These are phyloP conservation scores for Coemansia sp. DNA, from an alignment of 192 early-diverging fungal species.

Conservation along the genomic window DNA sequence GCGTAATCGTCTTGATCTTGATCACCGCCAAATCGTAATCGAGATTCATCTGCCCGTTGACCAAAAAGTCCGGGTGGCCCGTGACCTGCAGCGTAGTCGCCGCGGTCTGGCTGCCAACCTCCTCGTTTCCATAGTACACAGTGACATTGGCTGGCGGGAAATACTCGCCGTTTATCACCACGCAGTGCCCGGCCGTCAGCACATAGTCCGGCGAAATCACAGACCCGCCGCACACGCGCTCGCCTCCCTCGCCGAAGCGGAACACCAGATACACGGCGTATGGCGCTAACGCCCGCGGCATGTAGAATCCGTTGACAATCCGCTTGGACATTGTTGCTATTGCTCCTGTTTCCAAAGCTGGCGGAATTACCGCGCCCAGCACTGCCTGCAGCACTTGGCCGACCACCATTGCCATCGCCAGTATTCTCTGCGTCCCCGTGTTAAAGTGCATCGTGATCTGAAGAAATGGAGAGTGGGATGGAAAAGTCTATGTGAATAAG, in stretches of 20 bases:
- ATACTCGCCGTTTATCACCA: constrained; percentile 4
- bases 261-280: constrained; percentile 3
- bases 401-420: neutral
- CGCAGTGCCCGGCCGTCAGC: constrained; percentile 32
- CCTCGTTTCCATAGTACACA: constrained; percentile 11
- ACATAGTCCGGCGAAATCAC: constrained; percentile 16
- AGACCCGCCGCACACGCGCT: constrained; percentile 23
- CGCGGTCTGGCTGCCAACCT: neutral
- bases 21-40: constrained; percentile 25
- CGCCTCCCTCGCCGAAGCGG: neutral
- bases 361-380: constrained; percentile 1
- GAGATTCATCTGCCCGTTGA: constrained; percentile 1
- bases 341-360: too few relatives aligned
- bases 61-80: constrained; percentile 15
- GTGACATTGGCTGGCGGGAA: constrained; percentile 16
- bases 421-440: neutral
- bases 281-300: constrained; percentile 8
- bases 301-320: constrained; percentile 16
- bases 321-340: constrained; percentile 7
- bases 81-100: constrained; percentile 1
- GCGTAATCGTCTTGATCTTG: constrained; percentile 1
- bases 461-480: neutral
- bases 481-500: neutral
- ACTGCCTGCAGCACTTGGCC: constrained; percentile 4
- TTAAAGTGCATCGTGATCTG: neutral